phyloP scores from a whole-genome alignment of 768 basidiomycete species.

The Kondoa malvinella region DNA sequence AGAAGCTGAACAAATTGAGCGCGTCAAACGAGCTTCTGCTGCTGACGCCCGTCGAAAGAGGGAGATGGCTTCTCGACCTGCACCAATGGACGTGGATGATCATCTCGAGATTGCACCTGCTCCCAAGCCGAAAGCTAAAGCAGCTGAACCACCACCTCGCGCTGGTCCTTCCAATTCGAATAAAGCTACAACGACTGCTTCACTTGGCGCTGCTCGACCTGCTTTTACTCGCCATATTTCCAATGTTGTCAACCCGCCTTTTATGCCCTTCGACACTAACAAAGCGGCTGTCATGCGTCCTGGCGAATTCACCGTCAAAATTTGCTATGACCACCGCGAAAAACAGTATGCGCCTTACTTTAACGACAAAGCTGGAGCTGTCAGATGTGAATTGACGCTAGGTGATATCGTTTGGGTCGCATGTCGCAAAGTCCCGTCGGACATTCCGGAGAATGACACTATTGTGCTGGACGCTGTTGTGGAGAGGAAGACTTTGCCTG shows the following conservation, averaged over 20 bases:
- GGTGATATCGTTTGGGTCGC: conserved; percentile 5
- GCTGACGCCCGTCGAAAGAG: neutral
- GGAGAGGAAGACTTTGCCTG: neutral
- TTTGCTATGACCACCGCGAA: neutral
- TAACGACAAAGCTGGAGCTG: neutral
- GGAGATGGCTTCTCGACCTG: too few relatives aligned
- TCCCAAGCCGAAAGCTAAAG: neutral
- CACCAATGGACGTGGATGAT: too few relatives aligned
- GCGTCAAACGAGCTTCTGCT: neutral
- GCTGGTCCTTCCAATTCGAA: too few relatives aligned
- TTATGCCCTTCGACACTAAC: neutral
- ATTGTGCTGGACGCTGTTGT: conserved; percentile 3
- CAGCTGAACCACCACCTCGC: neutral
- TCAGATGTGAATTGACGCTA: neutral
- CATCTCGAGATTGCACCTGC: too few relatives aligned
- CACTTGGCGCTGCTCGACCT: neutral
- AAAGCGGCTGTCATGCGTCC: neutral
- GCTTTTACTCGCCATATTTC: neutral
- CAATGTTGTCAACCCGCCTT: neutral
- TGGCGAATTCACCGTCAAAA: neutral
- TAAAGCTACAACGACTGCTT: neutral
- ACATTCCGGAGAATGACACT: neutral
- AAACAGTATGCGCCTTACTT: neutral
- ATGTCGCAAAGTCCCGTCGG: neutral
- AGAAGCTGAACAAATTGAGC: neutral